phyloP scores from a whole-genome alignment of 2,329 filamentous ascomycete species.

The Aspergillus novofumigatus region DNA sequence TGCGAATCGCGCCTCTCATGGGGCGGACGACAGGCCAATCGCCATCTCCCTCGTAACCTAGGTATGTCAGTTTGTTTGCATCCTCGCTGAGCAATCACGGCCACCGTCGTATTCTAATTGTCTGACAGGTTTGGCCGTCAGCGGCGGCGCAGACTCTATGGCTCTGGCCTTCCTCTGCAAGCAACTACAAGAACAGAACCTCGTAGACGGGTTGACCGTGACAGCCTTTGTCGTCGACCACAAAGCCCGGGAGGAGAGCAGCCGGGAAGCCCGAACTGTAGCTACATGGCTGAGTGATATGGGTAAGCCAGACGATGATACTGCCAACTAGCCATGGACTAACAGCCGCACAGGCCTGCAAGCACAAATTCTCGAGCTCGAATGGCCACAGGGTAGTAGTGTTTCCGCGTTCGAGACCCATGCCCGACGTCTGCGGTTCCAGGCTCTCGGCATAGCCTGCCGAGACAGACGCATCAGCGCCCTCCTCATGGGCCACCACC shows the following conservation, averaged over 20 bases:
- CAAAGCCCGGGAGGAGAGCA: conserved; percentile 52
- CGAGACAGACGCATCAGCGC: conserved; percentile 48
- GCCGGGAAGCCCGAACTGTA: conserved; percentile 52
- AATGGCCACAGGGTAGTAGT: conserved; percentile 45
- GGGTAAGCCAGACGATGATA: conserved; percentile 29
- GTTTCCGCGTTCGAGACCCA: conserved; percentile 68
- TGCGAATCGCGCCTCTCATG: conserved; percentile 13
- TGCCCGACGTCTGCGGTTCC: conserved; percentile 72
- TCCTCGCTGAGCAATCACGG: not conserved
- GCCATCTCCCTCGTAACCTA: conserved; percentile 21
- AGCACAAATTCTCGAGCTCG: conserved; percentile 39
- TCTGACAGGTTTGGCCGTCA: conserved; percentile 68
- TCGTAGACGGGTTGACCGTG: conserved; percentile 28
- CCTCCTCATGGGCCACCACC: conserved; percentile 79
- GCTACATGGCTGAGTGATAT: conserved; percentile 41
- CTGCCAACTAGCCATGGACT: not conserved
- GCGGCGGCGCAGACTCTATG: conserved; percentile 97
- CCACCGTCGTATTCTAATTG: not conserved
- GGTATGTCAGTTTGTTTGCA: conserved; percentile 17
- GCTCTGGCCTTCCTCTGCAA: conserved; percentile 74
- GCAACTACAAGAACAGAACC: conserved; percentile 23
- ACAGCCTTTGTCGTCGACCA: conserved; percentile 61
- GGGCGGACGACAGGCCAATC: conserved; percentile 5
- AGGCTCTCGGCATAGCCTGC: conserved; percentile 62
- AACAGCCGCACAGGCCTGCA: conserved; percentile 24